Evolutionary conservation across 768 basidiomycete species (phyloP).

Genomic region (Lenzites betulinus): DNA sequence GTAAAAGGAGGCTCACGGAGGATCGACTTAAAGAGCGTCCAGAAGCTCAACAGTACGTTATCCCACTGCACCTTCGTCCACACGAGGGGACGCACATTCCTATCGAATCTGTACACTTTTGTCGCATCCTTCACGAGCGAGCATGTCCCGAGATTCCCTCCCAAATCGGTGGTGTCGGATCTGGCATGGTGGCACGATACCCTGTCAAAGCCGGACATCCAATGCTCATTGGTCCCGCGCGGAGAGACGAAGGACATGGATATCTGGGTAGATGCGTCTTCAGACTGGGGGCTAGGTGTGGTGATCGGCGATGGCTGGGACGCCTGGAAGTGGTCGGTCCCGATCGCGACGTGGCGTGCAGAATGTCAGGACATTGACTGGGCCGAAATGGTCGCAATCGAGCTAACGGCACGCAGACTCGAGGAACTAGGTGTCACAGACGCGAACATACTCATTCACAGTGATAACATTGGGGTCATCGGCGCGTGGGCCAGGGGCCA

Average conservation of each 20-base stretch:
- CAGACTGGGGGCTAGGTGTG: background rate
- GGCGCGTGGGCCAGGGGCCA: background rate
- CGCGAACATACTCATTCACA: too few species aligned
- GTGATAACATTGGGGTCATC: background rate
- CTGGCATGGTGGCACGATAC: constrained; percentile 37
- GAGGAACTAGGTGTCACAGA: background rate
- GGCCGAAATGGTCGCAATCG: constrained; percentile 7
- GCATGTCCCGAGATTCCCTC: constrained; percentile 19
- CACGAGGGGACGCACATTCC: constrained; percentile 27
- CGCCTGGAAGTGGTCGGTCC: background rate
- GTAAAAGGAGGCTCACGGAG: background rate
- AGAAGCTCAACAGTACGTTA: constrained; percentile 35
- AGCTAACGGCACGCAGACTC: background rate
- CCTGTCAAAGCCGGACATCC: background rate
- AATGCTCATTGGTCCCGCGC: background rate
- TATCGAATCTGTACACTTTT: constrained; percentile 33
- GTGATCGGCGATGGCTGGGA: background rate
- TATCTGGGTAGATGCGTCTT: background rate
- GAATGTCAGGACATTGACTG: background rate
- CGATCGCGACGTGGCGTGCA: background rate
- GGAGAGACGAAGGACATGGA: background rate
- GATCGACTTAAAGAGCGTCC: constrained; percentile 19
- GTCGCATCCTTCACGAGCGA: constrained; percentile 17
- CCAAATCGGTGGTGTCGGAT: constrained; percentile 28
- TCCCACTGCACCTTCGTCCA: constrained; percentile 38